A percentile compares a stretch with the other conserved stretches of the same genome.
Evolutionary conservation across 352 stramenopile genomes (phyloP).

Genomic region (Globisporangium acanthophoron): DNA sequence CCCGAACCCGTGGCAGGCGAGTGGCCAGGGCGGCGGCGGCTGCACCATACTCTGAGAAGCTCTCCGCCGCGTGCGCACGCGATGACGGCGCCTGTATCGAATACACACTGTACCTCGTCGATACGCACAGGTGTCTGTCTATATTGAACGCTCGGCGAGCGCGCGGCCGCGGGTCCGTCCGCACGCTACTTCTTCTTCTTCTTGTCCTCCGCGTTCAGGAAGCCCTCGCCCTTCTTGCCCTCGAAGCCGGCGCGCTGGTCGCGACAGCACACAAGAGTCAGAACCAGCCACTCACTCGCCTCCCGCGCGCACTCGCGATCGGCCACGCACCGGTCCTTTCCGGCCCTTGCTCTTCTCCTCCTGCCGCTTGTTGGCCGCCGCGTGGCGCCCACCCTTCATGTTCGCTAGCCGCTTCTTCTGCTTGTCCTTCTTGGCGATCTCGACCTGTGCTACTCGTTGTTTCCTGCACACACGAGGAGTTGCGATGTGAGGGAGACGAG

Average conservation of each 20-base stretch:
- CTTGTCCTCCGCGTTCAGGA: constrained; percentile 58
- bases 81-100: constrained; percentile 1
- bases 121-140: constrained; percentile 3
- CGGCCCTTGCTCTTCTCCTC: constrained; percentile 26
- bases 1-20: constrained; percentile 69
- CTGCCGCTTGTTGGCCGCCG: constrained; percentile 17
- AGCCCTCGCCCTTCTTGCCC: constrained; percentile 73
- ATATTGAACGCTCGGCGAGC: constrained; percentile 13
- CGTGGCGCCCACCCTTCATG: constrained; percentile 12
- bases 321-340: constrained; percentile 33
- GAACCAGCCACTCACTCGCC: background rate
- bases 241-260: constrained; percentile 66
- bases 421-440: constrained; percentile 63
- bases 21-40: constrained; percentile 48
- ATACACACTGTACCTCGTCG: background rate
- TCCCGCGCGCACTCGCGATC: background rate
- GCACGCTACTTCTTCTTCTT: constrained; percentile 45
- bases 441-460: constrained; percentile 46
- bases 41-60: constrained; percentile 50
- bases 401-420: constrained; percentile 59
- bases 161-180: background rate
- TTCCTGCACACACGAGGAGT: constrained; percentile 24
- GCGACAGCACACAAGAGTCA: background rate
- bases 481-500: no score
- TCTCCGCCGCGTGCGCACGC: background rate